A percentile compares a stretch with the other conserved stretches of the same genome.
Evolutionary conservation across 805 yeast species (phyloP).

Genomic region (Saccharomycopsis sp.): DNA sequence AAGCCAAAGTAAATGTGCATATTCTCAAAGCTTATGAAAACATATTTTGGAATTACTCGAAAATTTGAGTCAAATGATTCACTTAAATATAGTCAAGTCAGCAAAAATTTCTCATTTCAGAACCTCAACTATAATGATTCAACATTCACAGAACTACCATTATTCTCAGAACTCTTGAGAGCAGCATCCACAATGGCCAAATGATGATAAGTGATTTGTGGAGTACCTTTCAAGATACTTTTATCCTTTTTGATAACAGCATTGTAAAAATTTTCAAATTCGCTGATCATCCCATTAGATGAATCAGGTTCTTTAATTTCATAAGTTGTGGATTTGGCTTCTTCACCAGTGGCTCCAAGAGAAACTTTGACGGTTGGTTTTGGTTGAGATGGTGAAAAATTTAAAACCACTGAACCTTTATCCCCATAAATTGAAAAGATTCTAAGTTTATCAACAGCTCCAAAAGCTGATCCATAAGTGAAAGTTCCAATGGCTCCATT

Average conservation of each 20-base stretch:
- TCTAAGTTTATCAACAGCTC: slow-evolving; percentile 64
- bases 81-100: too few species aligned
- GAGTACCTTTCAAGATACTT: slow-evolving; percentile 43
- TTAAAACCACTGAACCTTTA: slow-evolving; percentile 63
- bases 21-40: too few species aligned
- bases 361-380: slow-evolving; percentile 29
- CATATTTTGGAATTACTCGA: too few species aligned
- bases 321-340: slow-evolving; percentile 19
- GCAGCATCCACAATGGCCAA: slow-evolving; percentile 85
- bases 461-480: slow-evolving; percentile 80
- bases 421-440: slow-evolving; percentile 67
- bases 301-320: slow-evolving; percentile 27
- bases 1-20: too few species aligned
- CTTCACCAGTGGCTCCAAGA: slow-evolving; percentile 23
- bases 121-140: too few species aligned
- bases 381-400: slow-evolving; percentile 45
- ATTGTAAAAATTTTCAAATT: slow-evolving; percentile 43
- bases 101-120: too few species aligned
- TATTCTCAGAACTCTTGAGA: slow-evolving; percentile 50
- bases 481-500: slow-evolving; percentile 70
- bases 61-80: too few species aligned
- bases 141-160: slow-evolving; percentile 41
- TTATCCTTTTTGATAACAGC: slow-evolving; percentile 61
- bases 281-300: slow-evolving; percentile 47
- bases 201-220: slow-evolving; percentile 82